Evolutionary conservation across 1,284 basidiomycete species (phyloP), one percentile per base, ranked within the genome.

Genomic region (Thelephora terrestris): DNA sequence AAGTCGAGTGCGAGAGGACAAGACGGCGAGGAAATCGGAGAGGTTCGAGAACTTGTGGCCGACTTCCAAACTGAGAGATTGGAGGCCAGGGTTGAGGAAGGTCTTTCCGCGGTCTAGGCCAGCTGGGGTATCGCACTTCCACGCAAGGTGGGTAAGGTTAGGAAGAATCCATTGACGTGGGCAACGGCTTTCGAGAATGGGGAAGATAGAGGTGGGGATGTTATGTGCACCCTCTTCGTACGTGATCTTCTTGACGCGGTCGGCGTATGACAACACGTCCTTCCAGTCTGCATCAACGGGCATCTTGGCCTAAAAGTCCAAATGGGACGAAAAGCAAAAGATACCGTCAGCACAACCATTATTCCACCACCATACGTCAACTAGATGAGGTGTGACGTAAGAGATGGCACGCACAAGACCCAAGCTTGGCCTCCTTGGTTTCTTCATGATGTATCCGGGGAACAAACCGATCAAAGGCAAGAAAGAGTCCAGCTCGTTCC

Each of bases 401-500:
- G 50, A 38, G 50, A 51, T 44, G 50, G 52, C 48, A 75, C 85
- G 61, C 60, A 87, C 85, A 68, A 88, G 70, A 59, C 85, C 85
- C 52, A 84, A 65, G 47, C 81, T 82, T 46, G 85, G 84, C 57
- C 75, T 78, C 50, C 76, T 75, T 49, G 78, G 68, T 61, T 76
- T 81, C 65, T 78, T 85, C 63, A 85, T 67, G 52, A 87, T 59
- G 51, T 72, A 67, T 50, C 66, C 69, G 10, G 85, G 84, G 62
- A 88, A 87, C 47, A 86, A 63, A 21, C 78, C 76, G 46, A 87
- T 66, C 49, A 88, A 67, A 4, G 85, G 85, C 39, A 79, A 64
- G 52, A 88, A 68, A 14, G 82, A 85, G 62, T 88, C 85, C 47
- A 88, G 66, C 57, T 88, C 85, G 59, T 72, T 77, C 85, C 85